Percentiles rank a stretch among this genome's conserved stretches.
phyloP scores from a whole-genome alignment of 441 rosid genomes.

The Eutrema salsugineum region DNA sequence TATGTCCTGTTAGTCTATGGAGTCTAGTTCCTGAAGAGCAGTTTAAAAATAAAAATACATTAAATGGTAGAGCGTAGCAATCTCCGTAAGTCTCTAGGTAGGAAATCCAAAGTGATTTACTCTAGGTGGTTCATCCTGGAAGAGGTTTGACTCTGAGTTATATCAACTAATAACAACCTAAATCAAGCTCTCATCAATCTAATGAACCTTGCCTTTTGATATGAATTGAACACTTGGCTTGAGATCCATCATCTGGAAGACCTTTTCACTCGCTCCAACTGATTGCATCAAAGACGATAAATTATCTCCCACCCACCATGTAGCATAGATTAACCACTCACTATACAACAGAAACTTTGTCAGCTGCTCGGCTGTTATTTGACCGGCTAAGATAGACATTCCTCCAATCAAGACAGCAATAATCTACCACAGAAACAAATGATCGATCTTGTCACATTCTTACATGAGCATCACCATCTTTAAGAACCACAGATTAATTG shows the following conservation, averaged over 20 bases:
- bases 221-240: slow-evolving; percentile 70
- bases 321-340: slow-evolving; percentile 94
- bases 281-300: slow-evolving; percentile 91
- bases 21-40: slow-evolving; percentile 53
- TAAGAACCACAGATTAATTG: background rate
- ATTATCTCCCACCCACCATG: slow-evolving; percentile 98
- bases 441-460: slow-evolving; percentile 23
- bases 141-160: background rate
- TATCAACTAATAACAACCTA: background rate
- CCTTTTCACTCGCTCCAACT: slow-evolving; percentile 97
- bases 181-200: slow-evolving; percentile 8
- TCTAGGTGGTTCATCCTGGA: background rate
- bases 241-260: slow-evolving; percentile 96
- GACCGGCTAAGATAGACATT: slow-evolving; percentile 78
- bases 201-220: slow-evolving; percentile 63
- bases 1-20: slow-evolving; percentile 58
- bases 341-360: slow-evolving; percentile 91
- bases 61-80: background rate
- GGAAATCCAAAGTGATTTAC: slow-evolving; percentile 3
- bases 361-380: slow-evolving; percentile 87
- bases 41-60: background rate
- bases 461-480: slow-evolving; percentile 1
- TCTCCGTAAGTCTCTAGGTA: slow-evolving; percentile 9
- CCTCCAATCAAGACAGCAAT: slow-evolving; percentile 92
- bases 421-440: slow-evolving; percentile 47